phyloP scores from a whole-genome alignment of 768 basidiomycete genomes.

The Glaciozyma antarctica region DNA sequence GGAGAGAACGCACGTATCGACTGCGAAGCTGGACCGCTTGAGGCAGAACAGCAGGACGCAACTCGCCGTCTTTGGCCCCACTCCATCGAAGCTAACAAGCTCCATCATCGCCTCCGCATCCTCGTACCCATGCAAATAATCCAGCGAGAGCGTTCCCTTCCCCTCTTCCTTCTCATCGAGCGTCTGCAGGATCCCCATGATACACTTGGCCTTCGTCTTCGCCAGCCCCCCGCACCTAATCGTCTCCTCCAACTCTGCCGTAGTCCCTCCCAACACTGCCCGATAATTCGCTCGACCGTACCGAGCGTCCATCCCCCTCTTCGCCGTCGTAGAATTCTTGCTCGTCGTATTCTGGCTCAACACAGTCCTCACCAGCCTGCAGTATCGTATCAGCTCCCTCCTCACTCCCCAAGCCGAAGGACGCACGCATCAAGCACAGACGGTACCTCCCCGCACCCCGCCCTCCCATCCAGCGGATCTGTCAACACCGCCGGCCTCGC shows the following conservation, averaged over 20 bases:
- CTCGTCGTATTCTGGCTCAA: conserved; percentile 6
- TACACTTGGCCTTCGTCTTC: conserved; percentile 32
- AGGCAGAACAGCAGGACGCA: conserved; percentile 35
- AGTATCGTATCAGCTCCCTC: background rate
- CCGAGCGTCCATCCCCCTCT: conserved; percentile 23
- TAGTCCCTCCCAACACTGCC: conserved; percentile 23
- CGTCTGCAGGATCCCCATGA: conserved; percentile 24
- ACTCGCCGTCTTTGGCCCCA: conserved; percentile 31
- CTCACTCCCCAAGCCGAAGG: background rate
- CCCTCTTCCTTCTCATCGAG: conserved; percentile 16
- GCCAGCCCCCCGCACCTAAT: conserved; percentile 34
- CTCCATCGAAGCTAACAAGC: conserved; percentile 29
- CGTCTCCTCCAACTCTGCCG: conserved; percentile 21
- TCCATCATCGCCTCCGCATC: conserved; percentile 33
- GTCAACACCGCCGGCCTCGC: conserved; percentile 22
- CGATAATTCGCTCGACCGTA: conserved; percentile 31
- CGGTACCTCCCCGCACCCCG: conserved; percentile 32
- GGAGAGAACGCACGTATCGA: conserved; percentile 32
- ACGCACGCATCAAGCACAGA: conserved; percentile 33
- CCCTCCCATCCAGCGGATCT: conserved; percentile 19
- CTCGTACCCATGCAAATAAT: conserved; percentile 22
- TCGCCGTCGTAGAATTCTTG: conserved; percentile 13
- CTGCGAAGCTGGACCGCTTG: conserved; percentile 33
- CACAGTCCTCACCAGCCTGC: background rate
- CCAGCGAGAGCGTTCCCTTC: conserved; percentile 21